Evolutionary conservation across 495 filamentous ascomycete genomes (phyloP).

Genomic region (Tuber indicum): DNA sequence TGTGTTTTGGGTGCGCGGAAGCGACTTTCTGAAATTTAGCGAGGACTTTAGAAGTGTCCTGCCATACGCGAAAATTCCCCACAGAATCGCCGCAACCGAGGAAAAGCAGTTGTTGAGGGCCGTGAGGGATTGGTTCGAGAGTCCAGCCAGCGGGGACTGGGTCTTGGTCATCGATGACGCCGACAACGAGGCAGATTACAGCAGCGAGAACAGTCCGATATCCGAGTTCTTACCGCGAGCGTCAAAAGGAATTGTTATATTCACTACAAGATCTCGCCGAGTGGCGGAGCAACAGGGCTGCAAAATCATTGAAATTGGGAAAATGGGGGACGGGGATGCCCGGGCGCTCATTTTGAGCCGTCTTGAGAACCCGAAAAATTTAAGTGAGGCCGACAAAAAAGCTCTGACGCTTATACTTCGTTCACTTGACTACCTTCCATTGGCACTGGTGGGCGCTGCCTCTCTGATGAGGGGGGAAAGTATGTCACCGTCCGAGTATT

Average conservation of each 20-base stretch:
- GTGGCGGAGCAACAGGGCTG: neutral
- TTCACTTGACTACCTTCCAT: slow-evolving; percentile 37
- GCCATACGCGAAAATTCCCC: neutral
- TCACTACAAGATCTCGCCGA: slow-evolving; percentile 14
- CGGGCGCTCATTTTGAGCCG: neutral
- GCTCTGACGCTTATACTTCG: slow-evolving; percentile 21
- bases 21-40: neutral
- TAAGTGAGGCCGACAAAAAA: neutral
- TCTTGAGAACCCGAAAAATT: neutral
- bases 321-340: neutral
- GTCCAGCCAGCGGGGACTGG: slow-evolving; percentile 27
- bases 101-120: neutral
- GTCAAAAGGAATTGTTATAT: slow-evolving; percentile 19
- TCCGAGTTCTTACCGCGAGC: slow-evolving; percentile 18
- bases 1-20: neutral
- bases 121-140: slow-evolving; percentile 23
- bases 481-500: slow-evolving; percentile 10
- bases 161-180: slow-evolving; percentile 44
- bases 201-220: neutral
- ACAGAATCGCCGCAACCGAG: neutral
- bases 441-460: slow-evolving; percentile 40
- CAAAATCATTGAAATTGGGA: neutral
- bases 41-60: neutral
- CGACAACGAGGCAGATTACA: slow-evolving; percentile 32
- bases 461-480: slow-evolving; percentile 38